These are phyloP conservation scores for Cyclotella baltica DNA, from an alignment of 108 stramenopile species.

Conservation along the genomic window DNA sequence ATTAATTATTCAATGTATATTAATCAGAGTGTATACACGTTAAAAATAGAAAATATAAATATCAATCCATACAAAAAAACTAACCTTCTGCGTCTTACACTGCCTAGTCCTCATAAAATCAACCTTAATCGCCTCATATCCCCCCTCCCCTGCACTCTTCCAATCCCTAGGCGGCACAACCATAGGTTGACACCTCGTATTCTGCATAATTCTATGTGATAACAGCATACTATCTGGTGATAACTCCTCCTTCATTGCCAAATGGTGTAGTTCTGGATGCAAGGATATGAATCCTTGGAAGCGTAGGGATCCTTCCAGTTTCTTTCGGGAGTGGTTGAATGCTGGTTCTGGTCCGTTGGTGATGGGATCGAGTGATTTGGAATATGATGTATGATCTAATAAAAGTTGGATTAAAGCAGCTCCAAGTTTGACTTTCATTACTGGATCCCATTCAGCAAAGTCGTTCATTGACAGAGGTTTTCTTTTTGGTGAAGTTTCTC, in stretches of 20 bases:
- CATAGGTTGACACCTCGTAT: constrained; percentile 90
- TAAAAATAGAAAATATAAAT: not conserved
- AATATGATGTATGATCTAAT: constrained; percentile 62
- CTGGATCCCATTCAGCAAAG: constrained; percentile 74
- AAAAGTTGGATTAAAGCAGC: constrained; percentile 82
- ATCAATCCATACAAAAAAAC: constrained; percentile 9
- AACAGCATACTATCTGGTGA: constrained; percentile 51
- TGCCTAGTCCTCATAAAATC: constrained; percentile 85
- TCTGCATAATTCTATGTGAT: constrained; percentile 43
- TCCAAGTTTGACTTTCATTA: constrained; percentile 81
- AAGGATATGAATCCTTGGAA: constrained; percentile 37
- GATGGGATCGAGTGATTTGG: constrained; percentile 30
- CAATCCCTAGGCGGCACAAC: constrained; percentile 90
- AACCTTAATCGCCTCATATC: constrained; percentile 73
- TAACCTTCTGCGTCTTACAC: constrained; percentile 73
- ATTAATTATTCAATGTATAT: not conserved
- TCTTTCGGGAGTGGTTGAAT: constrained; percentile 61
- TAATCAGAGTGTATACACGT: not conserved
- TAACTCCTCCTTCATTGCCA: constrained; percentile 59
- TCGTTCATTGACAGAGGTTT: constrained; percentile 58
- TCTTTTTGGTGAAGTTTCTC: constrained; percentile 40
- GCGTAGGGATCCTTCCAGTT: constrained; percentile 35
- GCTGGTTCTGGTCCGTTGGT: constrained; percentile 61
- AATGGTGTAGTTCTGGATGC: constrained; percentile 43
- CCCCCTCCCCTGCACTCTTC: constrained; percentile 74